phyloP scores from a whole-genome alignment of 2,329 filamentous ascomycete genomes.

The Graphilbum ipis-grandicollis region DNA sequence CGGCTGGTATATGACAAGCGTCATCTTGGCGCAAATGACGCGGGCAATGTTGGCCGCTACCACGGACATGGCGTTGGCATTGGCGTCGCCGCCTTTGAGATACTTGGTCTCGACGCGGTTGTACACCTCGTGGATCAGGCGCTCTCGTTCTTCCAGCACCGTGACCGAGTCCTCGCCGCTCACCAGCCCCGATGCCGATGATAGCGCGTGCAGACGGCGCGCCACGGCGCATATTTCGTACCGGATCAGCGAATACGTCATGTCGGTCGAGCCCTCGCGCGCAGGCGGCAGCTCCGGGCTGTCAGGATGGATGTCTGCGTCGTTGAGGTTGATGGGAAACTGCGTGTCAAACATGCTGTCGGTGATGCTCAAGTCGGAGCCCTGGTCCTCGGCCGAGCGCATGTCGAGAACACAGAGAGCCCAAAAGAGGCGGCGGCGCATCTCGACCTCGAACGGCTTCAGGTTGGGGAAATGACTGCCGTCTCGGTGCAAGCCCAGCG shows the following conservation, averaged over 20 bases:
- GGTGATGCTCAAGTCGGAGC: conserved; percentile 29
- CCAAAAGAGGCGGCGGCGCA: conserved; percentile 46
- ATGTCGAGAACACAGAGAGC: conserved; percentile 41
- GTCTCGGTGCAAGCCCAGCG: conserved; percentile 40
- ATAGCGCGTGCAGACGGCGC: conserved; percentile 19
- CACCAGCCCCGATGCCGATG: conserved; percentile 15
- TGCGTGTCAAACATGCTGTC: conserved; percentile 31
- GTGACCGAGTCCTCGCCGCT: conserved; percentile 15
- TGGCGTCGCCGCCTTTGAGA: conserved; percentile 29
- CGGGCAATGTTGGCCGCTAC: conserved; percentile 28
- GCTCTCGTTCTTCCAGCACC: conserved; percentile 25
- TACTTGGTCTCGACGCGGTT: conserved; percentile 33
- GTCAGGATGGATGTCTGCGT: conserved; percentile 29
- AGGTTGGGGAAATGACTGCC: conserved; percentile 32
- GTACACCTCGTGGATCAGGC: conserved; percentile 15
- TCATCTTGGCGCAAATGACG: conserved; percentile 36
- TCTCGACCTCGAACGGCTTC: conserved; percentile 42
- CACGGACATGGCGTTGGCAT: conserved; percentile 29
- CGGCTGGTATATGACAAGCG: conserved; percentile 34
- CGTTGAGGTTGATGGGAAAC: conserved; percentile 40
- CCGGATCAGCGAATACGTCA: conserved; percentile 25
- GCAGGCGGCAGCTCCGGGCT: conserved; percentile 27
- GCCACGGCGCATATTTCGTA: conserved; percentile 24
- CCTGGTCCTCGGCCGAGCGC: conserved; percentile 41
- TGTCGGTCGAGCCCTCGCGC: conserved; percentile 34